Base-by-base conservation (phyloP, 805 yeast genomes). In the Huiozyma naganishii region DNA sequence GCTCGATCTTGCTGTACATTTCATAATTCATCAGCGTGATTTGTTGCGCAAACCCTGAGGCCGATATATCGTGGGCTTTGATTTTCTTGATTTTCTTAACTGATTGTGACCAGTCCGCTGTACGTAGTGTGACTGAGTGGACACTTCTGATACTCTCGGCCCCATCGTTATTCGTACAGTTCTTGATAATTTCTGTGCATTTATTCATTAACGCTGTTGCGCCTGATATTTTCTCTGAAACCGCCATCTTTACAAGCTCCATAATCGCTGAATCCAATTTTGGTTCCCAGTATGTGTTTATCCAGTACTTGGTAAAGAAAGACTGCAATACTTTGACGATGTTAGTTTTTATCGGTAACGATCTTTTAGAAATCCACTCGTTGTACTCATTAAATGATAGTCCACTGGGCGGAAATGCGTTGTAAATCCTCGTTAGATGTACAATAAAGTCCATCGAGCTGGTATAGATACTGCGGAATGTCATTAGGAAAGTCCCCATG, bases 381-480 rank as follows among this genome's bases (percentile, higher is more conserved):
- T 77, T 76, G 59, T 83, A 85, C 54, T 86, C 95, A 48, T 83
- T 92, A 54, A 79, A 84, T 47, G 84, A 76, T 46, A 90, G 65
- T 0, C 95, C 95, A 53, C 85, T 95, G 0, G 96, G 96, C 17
- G 95, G 92, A 48, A 75, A 76, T 11, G 76, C 64, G 42, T 78
- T 72, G 62, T 80, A 90, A 44, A 92, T 68, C 32, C 72, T 71
- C 29, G 83, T 72, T 51, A 86, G 64, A 37, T 74, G 56, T 30
- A 71, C 69, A 38, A 84, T 65, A 34, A 89, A 67, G 42, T 80
- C 83, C 6, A 72, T 62, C 2, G 92, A 73, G 28, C 41, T 27
- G 3, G 82, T 71, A 66, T 81, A 73, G 58, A 88, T 83, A 32
- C 89, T 77, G 30, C 82, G 68, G 62, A 87, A 85, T 0, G 94